Percentiles rank a stretch among this genome's conserved stretches.
phyloP scores from a whole-genome alignment of 163 green algal genomes.

The Chlorella variabilis region DNA sequence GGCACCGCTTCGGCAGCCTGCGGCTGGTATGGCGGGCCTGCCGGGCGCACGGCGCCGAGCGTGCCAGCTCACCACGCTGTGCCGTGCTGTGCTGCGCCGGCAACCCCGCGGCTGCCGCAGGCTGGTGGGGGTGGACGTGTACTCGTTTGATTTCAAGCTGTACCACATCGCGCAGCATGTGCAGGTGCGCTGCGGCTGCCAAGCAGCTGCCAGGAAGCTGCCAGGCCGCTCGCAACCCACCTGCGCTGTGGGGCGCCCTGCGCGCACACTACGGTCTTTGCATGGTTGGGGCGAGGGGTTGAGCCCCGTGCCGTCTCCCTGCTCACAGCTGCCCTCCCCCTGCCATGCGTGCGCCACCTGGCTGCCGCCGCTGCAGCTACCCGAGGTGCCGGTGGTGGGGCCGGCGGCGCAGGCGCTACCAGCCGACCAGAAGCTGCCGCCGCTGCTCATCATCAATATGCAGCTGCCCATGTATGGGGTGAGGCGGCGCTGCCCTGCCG shows the following conservation, averaged over 20 bases:
- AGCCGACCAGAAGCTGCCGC: slow-evolving; percentile 63
- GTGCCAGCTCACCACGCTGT: background rate
- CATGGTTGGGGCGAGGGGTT: no score
- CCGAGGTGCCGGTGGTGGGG: slow-evolving; percentile 42
- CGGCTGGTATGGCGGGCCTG: no score
- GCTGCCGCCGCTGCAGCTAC: slow-evolving; percentile 51
- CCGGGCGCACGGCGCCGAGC: no score
- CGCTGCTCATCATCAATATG: slow-evolving; percentile 87
- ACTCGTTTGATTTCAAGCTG: slow-evolving; percentile 70
- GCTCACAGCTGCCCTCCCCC: background rate
- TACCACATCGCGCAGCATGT: slow-evolving; percentile 62
- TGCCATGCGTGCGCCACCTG: background rate
- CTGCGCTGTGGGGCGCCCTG: no score
- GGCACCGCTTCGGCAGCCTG: no score
- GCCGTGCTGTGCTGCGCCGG: background rate
- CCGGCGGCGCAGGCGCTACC: slow-evolving; percentile 37
- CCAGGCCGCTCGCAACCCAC: no score
- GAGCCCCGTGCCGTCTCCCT: no score
- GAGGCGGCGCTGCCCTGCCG: background rate
- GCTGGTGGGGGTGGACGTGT: slow-evolving; percentile 61
- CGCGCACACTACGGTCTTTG: no score
- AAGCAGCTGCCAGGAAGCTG: background rate
- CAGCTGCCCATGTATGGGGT: slow-evolving; percentile 83
- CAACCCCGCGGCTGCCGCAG: slow-evolving; percentile 29
- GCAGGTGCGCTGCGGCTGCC: slow-evolving; percentile 47